Evolutionary conservation across 495 filamentous ascomycete species (phyloP).

Genomic region (Thermothielavioides terrestris): DNA sequence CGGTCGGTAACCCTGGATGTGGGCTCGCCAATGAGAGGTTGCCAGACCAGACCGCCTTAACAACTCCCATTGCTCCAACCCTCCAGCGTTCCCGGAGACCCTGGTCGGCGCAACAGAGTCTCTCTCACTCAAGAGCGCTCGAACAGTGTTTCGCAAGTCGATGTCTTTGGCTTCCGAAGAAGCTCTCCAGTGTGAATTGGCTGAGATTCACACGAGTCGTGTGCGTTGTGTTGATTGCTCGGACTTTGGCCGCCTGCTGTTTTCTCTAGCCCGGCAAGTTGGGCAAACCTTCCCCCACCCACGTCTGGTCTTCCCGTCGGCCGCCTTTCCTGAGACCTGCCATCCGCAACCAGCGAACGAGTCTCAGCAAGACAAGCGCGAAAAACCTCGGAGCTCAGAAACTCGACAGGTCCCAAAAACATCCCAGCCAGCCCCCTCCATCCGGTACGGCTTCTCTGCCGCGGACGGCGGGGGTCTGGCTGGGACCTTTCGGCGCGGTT

Average conservation of each 20-base stretch:
- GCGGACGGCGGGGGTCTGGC: background rate
- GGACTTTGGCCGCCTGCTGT: too few species aligned
- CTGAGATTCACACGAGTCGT: too few species aligned
- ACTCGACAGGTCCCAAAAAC: background rate
- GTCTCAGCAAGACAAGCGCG: background rate
- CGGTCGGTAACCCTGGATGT: background rate
- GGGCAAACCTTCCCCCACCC: too few species aligned
- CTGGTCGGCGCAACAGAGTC: background rate
- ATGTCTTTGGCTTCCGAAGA: too few species aligned
- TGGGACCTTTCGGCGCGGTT: background rate
- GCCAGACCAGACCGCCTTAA: constrained; percentile 8
- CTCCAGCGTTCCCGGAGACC: background rate
- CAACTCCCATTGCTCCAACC: constrained; percentile 13
- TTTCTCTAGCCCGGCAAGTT: too few species aligned
- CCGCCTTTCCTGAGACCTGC: too few species aligned
- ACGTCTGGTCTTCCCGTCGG: too few species aligned
- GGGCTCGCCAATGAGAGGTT: constrained; percentile 11
- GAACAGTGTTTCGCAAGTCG: too few species aligned
- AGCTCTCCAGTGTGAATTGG: too few species aligned
- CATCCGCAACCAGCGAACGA: background rate
- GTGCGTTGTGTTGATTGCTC: too few species aligned
- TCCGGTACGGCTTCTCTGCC: constrained; percentile 7
- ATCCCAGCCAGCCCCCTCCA: background rate
- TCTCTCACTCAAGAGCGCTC: too few species aligned
- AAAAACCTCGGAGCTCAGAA: background rate